Evolutionary conservation across 2,329 filamentous ascomycete species (phyloP).

Genomic region (Calonectria montana): DNA sequence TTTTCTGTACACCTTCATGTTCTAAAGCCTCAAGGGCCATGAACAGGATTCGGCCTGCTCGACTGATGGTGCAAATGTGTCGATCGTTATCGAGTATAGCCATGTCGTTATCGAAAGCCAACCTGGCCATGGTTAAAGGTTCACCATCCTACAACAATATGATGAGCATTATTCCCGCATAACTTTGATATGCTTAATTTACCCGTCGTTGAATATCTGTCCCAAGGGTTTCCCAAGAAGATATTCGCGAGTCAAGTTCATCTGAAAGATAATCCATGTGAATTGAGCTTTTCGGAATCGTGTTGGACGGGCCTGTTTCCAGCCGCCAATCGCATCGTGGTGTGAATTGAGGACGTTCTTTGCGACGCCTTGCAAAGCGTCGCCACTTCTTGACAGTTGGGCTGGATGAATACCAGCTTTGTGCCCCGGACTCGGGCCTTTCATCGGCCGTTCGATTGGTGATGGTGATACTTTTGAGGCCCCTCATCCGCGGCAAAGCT

Average conservation of each 20-base stretch:
- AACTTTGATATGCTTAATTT: background rate
- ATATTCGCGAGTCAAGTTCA: background rate
- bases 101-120: background rate
- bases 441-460: conserved; percentile 16
- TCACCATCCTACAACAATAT: background rate
- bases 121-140: background rate
- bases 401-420: conserved; percentile 7
- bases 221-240: background rate
- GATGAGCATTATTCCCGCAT: background rate
- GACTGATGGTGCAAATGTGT: background rate
- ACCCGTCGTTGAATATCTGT: background rate
- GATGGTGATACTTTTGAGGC: background rate
- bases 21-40: background rate
- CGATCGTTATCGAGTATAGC: background rate
- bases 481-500: background rate
- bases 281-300: background rate
- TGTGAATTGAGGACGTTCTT: background rate
- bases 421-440: background rate
- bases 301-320: background rate
- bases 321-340: conserved; percentile 2
- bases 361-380: background rate
- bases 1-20: background rate
- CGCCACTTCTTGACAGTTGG: conserved; percentile 1
- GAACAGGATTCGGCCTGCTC: background rate
- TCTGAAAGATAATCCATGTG: background rate